These are phyloP conservation scores for Septoria petroselini DNA, from an alignment of 2,329 filamentous ascomycete genomes.

Conservation along the genomic window DNA sequence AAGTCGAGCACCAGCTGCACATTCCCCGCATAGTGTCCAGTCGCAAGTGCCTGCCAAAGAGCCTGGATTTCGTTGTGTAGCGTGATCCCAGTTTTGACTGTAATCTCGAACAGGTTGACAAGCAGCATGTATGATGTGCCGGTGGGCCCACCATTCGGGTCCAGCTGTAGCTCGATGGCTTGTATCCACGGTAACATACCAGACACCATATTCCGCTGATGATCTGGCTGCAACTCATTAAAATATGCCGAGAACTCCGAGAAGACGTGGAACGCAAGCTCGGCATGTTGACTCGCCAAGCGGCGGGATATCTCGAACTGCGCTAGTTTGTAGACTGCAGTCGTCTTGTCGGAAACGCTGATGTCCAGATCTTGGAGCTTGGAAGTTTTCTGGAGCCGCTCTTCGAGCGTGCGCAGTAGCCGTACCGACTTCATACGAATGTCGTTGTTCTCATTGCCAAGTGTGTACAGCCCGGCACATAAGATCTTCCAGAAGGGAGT, in stretches of 20 bases:
- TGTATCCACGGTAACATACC: constrained; percentile 96
- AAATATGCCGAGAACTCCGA: constrained; percentile 95
- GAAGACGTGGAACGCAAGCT: constrained; percentile 88
- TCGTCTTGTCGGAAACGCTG: constrained; percentile 96
- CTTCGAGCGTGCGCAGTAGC: constrained; percentile 74
- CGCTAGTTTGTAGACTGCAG: constrained; percentile 93
- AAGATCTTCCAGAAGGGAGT: constrained; percentile 88
- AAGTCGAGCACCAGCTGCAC: constrained; percentile 94
- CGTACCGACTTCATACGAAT: constrained; percentile 84
- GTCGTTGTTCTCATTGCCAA: constrained; percentile 86
- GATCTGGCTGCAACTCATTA: constrained; percentile 75
- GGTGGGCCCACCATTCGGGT: constrained; percentile 86
- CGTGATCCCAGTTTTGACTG: constrained; percentile 81
- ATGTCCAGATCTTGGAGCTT: constrained; percentile 97
- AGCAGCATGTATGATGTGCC: constrained; percentile 91
- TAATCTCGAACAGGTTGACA: constrained; percentile 93
- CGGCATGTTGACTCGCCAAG: constrained; percentile 81
- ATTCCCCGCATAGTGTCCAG: constrained; percentile 87
- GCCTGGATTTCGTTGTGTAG: constrained; percentile 97
- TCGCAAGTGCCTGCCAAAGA: constrained; percentile 92
- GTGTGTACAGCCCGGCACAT: constrained; percentile 81
- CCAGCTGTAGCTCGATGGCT: constrained; percentile 84
- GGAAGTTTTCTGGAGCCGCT: constrained; percentile 74
- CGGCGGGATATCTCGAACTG: constrained; percentile 95
- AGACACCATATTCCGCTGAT: constrained; percentile 90